These are phyloP conservation scores for Rhododendron kiyosumense DNA, from an alignment of 148 eudicot genomes.

Conservation along the genomic window DNA sequence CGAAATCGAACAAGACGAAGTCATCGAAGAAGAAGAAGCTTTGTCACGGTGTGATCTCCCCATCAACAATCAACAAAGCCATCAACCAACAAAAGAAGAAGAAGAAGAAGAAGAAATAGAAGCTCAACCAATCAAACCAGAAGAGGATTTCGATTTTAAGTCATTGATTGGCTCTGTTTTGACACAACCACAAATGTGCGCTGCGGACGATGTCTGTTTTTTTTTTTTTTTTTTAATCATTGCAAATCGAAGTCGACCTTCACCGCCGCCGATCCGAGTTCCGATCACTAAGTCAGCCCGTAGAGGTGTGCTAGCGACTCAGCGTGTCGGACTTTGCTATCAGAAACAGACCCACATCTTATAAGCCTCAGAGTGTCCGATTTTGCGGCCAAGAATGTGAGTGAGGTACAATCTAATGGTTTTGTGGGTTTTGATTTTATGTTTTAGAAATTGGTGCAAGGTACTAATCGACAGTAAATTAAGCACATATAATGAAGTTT, in stretches of 20 bases:
- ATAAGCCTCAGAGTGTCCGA: too few species aligned
- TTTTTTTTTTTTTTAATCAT: slow-evolving; percentile 2
- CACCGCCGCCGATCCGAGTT: too few species aligned
- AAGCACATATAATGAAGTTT: neutral
- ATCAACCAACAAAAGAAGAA: neutral
- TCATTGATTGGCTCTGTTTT: slow-evolving; percentile 21
- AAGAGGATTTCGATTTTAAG: slow-evolving; percentile 64
- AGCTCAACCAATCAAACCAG: neutral
- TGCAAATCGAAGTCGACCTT: too few species aligned
- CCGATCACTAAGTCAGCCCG: too few species aligned
- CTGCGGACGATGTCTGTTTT: slow-evolving; percentile 74
- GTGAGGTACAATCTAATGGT: too few species aligned
- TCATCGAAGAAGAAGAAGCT: slow-evolving; percentile 41
- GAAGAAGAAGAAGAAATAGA: neutral
- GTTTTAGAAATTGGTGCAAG: too few species aligned
- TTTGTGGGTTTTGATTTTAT: too few species aligned
- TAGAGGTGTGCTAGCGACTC: too few species aligned
- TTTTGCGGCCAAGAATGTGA: too few species aligned
- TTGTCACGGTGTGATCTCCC: slow-evolving; percentile 72
- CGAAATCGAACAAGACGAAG: slow-evolving; percentile 25
- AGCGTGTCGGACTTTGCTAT: too few species aligned
- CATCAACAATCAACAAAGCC: slow-evolving; percentile 1
- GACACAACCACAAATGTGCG: slow-evolving; percentile 59
- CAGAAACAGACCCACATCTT: too few species aligned
- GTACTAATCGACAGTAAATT: neutral